phyloP scores from a whole-genome alignment of 75 land plant genomes.

The Isoetes taiwanensis region DNA sequence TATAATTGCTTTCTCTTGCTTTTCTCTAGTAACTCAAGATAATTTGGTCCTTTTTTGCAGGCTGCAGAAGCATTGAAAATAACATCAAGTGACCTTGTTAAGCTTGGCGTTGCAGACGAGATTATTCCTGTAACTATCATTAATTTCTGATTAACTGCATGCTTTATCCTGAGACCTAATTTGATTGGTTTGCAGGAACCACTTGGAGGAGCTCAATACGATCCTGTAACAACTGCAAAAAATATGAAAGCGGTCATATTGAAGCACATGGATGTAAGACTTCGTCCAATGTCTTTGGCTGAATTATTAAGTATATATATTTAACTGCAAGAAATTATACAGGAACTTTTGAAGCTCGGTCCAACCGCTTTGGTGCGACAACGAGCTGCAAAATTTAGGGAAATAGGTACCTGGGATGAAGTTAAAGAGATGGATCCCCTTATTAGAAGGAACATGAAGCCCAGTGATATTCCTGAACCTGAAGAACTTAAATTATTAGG shows the following conservation, averaged over 20 bases:
- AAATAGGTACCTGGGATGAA: constrained; percentile 54
- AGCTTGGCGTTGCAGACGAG: constrained; percentile 56
- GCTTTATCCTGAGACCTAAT: too few relatives aligned
- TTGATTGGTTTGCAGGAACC: constrained; percentile 52
- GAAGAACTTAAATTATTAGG: too few relatives aligned
- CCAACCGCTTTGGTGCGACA: constrained; percentile 37
- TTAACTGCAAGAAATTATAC: background rate
- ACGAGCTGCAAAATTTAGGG: constrained; percentile 42
- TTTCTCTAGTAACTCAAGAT: background rate
- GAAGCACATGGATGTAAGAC: constrained; percentile 51
- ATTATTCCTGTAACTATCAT: constrained; percentile 56
- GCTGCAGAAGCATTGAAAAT: constrained; percentile 76
- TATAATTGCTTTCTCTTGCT: background rate
- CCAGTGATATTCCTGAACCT: constrained; percentile 48
- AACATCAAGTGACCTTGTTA: constrained; percentile 53
- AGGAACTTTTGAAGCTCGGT: constrained; percentile 54
- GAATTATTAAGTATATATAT: background rate
- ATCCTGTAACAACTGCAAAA: constrained; percentile 59
- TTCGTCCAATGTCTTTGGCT: background rate
- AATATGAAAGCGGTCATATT: constrained; percentile 49
- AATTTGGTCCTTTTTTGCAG: constrained; percentile 22
- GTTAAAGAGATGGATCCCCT: constrained; percentile 37
- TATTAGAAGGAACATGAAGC: constrained; percentile 58
- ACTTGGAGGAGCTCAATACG: constrained; percentile 78
- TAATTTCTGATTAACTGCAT: background rate